phyloP scores from a whole-genome alignment of 306 rosid species.

The Vicia faba region DNA sequence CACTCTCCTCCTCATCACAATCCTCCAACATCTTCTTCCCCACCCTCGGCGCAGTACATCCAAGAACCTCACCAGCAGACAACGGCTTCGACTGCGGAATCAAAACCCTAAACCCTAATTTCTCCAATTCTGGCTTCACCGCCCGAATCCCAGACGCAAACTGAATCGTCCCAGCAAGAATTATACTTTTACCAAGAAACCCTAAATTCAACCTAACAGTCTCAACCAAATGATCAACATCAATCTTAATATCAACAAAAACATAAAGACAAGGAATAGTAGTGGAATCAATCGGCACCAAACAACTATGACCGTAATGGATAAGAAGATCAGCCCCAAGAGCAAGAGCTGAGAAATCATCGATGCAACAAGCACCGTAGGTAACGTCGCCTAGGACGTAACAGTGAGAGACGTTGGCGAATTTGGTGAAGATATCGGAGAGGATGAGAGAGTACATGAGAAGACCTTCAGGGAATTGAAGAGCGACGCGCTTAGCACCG shows the following conservation, averaged over 20 bases:
- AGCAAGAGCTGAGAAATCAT: conserved; percentile 75
- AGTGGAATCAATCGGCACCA: conserved; percentile 81
- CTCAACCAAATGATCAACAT: conserved; percentile 56
- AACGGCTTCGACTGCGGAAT: conserved; percentile 87
- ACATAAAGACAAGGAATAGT: conserved; percentile 85
- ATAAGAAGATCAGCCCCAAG: conserved; percentile 71
- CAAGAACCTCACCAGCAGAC: conserved; percentile 88
- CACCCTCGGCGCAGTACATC: conserved; percentile 89
- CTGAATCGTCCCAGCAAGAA: conserved; percentile 88
- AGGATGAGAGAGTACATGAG: conserved; percentile 86
- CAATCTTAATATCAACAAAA: conserved; percentile 80
- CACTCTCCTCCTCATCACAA: conserved; percentile 47
- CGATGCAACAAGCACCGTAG: conserved; percentile 86
- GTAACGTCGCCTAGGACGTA: conserved; percentile 81
- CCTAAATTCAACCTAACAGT: conserved; percentile 57
- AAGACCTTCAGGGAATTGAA: conserved; percentile 88
- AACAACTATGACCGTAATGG: conserved; percentile 92
- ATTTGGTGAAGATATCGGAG: conserved; percentile 81
- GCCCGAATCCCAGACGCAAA: conserved; percentile 77
- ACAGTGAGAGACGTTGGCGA: conserved; percentile 61
- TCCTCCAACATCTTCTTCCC: conserved; percentile 28
- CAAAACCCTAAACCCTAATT: conserved; percentile 66
- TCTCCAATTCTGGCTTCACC: conserved; percentile 72
- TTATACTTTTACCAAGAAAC: conserved; percentile 40
- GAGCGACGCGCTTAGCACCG: conserved; percentile 65